Conservation (phyloP, 169 alveolate genomes). For the Plasmodium coatneyi region DNA sequence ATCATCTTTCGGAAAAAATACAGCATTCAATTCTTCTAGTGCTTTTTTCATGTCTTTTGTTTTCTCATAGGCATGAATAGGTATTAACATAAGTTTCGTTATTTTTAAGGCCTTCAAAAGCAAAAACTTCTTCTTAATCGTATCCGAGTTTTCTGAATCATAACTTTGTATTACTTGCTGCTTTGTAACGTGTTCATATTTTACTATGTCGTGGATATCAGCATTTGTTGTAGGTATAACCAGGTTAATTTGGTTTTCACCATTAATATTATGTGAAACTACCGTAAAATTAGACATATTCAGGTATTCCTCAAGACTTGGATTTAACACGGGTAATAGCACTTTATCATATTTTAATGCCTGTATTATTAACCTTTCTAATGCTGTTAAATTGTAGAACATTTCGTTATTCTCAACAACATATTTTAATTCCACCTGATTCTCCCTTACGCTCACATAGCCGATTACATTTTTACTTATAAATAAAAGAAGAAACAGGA, state of each 20-base stretch:
- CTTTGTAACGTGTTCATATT: conserved; percentile 35
- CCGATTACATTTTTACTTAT: conserved; percentile 10
- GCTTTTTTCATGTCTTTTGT: conserved; percentile 20
- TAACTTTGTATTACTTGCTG: conserved; percentile 3
- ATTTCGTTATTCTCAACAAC: conserved; percentile 18
- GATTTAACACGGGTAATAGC: conserved; percentile 15
- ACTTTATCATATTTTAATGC: conserved; percentile 24
- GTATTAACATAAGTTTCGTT: conserved; percentile 22
- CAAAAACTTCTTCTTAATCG: not conserved
- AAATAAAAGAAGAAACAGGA: not conserved
- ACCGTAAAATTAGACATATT: conserved; percentile 23
- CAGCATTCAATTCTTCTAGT: not conserved
- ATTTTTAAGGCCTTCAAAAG: conserved; percentile 25
- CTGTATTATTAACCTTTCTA: conserved; percentile 17
- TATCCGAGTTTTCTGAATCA: conserved; percentile 9
- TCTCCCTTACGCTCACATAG: not conserved
- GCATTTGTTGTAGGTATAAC: not conserved
- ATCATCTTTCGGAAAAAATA: not conserved
- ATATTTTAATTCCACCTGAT: conserved; percentile 3
- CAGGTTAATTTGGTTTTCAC: not conserved
- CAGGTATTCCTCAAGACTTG: not conserved
- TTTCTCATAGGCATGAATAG: conserved; percentile 15
- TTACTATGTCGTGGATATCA: conserved; percentile 7
- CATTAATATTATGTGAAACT: not conserved
- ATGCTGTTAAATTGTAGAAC: conserved; percentile 14